A percentile compares a stretch with the other conserved stretches of the same genome.
These are phyloP conservation scores for Lotus japonicus DNA, from an alignment of 306 rosid species.

Conservation along the genomic window DNA sequence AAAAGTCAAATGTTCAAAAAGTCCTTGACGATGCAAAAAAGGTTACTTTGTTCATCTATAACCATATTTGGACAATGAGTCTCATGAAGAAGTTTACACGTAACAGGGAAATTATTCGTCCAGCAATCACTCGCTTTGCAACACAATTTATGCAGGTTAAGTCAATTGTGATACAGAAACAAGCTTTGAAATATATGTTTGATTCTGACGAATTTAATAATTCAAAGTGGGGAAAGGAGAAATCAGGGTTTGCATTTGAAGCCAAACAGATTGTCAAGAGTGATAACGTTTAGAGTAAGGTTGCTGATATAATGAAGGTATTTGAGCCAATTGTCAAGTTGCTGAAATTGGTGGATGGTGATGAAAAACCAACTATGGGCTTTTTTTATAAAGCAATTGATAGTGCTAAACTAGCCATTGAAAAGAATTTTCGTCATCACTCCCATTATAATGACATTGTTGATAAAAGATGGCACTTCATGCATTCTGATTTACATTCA, in stretches of 20 bases:
- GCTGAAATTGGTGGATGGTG: too few species aligned
- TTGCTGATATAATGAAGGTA: too few species aligned
- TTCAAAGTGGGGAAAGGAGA: background rate
- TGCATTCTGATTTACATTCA: background rate
- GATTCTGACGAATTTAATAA: background rate
- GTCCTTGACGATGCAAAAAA: too few species aligned
- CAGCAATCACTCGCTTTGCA: background rate
- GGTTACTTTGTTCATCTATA: too few species aligned
- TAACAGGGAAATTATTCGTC: background rate
- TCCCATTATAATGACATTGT: background rate
- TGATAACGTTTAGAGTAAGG: too few species aligned
- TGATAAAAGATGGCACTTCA: background rate
- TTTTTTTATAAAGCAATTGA: too few species aligned
- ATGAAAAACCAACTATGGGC: too few species aligned
- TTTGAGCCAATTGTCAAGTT: too few species aligned
- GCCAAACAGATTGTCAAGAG: too few species aligned
- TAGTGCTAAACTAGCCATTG: background rate
- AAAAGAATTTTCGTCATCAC: background rate
- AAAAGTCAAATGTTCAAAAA: too few species aligned
- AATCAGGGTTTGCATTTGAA: background rate
- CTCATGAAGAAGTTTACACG: too few species aligned
- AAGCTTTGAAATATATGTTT: background rate
- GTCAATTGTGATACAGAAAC: background rate
- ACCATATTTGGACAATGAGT: too few species aligned
- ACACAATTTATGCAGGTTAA: background rate